Evolutionary conservation across 1,284 basidiomycete genomes (phyloP).

Genomic region (Ustilago crameri): DNA sequence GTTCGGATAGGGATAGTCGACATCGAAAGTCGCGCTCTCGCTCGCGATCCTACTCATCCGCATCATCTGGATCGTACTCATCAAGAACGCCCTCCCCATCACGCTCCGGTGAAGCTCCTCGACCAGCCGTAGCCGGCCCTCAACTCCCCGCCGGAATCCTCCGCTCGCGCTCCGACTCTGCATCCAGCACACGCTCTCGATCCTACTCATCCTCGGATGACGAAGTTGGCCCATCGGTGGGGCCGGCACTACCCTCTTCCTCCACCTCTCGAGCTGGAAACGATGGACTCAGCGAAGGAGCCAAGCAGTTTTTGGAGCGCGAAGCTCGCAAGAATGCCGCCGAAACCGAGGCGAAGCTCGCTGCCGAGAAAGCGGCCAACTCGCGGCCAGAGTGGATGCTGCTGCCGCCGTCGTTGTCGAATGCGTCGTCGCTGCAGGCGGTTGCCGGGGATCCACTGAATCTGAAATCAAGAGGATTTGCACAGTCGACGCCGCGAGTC

Average conservation of each 20-base stretch:
- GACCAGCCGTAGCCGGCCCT: conserved; percentile 21
- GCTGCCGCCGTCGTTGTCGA: conserved; percentile 35
- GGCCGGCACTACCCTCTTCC: conserved; percentile 18
- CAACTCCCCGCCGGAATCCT: conserved; percentile 27
- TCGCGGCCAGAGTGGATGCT: conserved; percentile 57
- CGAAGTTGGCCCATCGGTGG: conserved; percentile 25
- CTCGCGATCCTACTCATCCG: conserved; percentile 5
- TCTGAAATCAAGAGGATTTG: conserved; percentile 57
- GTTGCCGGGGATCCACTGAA: conserved; percentile 44
- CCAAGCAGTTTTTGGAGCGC: conserved; percentile 36
- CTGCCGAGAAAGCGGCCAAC: conserved; percentile 34
- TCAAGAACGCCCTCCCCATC: conserved; percentile 14
- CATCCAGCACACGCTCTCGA: conserved; percentile 3
- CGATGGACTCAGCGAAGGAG: conserved; percentile 20
- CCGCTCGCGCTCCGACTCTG: conserved; percentile 21
- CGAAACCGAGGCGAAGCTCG: conserved; percentile 21
- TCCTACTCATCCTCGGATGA: conserved; percentile 1
- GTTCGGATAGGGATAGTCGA: conserved; percentile 7
- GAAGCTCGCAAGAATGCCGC: conserved; percentile 38
- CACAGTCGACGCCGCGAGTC: conserved; percentile 47
- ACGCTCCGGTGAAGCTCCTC: background rate
- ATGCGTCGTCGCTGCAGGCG: conserved; percentile 32
- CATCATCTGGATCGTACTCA: background rate
- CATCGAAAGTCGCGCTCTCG: conserved; percentile 7
- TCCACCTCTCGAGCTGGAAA: background rate